Percentiles rank a stretch among this genome's conserved stretches.
Evolutionary conservation across 148 eudicot species (phyloP).

Genomic region (Amaranthus palmeri): DNA sequence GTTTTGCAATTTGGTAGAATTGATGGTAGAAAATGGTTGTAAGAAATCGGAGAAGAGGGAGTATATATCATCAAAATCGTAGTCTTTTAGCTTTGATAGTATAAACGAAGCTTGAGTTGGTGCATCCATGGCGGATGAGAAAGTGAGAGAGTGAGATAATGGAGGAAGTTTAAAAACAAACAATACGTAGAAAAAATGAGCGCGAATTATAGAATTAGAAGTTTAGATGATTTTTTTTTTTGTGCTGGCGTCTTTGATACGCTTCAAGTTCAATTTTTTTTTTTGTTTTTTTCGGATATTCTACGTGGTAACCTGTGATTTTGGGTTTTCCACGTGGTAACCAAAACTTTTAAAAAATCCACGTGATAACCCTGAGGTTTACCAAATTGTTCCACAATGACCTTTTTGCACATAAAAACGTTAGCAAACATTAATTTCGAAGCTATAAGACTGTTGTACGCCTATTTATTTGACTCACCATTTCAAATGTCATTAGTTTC

Average conservation of each 20-base stretch:
- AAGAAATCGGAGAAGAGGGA: constrained; percentile 33
- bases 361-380: too few relatives aligned
- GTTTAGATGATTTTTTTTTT: background rate
- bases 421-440: too few relatives aligned
- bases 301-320: too few relatives aligned
- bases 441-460: too few relatives aligned
- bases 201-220: background rate
- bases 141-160: background rate
- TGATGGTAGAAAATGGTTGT: constrained; percentile 35
- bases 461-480: too few relatives aligned
- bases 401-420: too few relatives aligned
- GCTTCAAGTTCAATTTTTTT: background rate
- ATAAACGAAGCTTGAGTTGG: constrained; percentile 36
- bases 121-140: constrained; percentile 36
- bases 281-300: too few relatives aligned
- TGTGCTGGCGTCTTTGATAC: constrained; percentile 17
- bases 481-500: too few relatives aligned
- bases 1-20: constrained; percentile 24
- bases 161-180: constrained; percentile 1
- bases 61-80: constrained; percentile 39
- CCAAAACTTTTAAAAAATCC: too few relatives aligned
- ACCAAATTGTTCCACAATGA: too few relatives aligned
- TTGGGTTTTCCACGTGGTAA: too few relatives aligned
- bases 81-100: constrained; percentile 41
- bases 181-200: background rate